Evolutionary conservation across 75 land plant genomes (phyloP).

Genomic region (Pinus albicaulis): DNA sequence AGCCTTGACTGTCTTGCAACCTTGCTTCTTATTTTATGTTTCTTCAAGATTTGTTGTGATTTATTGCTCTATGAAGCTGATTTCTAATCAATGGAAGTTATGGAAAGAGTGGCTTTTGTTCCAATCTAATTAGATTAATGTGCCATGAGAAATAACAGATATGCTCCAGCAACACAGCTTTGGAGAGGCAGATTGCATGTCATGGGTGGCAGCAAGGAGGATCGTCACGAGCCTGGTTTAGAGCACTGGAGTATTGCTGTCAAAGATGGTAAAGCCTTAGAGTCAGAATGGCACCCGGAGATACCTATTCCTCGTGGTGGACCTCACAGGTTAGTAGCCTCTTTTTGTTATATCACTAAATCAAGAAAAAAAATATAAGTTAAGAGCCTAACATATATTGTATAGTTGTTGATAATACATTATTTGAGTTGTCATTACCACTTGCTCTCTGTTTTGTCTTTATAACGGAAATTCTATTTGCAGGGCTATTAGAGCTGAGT

Average conservation of each 20-base stretch:
- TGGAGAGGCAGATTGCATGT: constrained; percentile 99
- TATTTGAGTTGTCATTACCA: neutral
- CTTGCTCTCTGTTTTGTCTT: neutral
- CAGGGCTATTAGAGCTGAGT: neutral
- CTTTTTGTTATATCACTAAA: neutral
- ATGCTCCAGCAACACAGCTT: constrained; percentile 97
- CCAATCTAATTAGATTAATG: neutral
- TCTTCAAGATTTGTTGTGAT: neutral
- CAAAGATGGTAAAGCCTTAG: constrained; percentile 82
- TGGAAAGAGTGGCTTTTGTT: neutral
- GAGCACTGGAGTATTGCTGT: constrained; percentile 99
- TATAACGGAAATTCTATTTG: neutral
- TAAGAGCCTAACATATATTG: too few species aligned
- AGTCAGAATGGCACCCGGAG: constrained; percentile 74
- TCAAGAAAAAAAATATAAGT: neutral
- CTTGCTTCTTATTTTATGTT: neutral
- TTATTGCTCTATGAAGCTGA: neutral
- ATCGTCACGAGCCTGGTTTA: constrained; percentile 79
- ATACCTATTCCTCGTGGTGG: constrained; percentile 97
- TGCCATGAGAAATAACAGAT: constrained; percentile 40
- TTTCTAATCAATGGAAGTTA: too few species aligned
- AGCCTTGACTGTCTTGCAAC: neutral
- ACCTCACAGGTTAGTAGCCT: constrained; percentile 75
- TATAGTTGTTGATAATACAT: neutral
- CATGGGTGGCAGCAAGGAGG: constrained; percentile 98